phyloP scores from a whole-genome alignment of 2,329 filamentous ascomycete genomes.

The Hymenoscyphus albidus region DNA sequence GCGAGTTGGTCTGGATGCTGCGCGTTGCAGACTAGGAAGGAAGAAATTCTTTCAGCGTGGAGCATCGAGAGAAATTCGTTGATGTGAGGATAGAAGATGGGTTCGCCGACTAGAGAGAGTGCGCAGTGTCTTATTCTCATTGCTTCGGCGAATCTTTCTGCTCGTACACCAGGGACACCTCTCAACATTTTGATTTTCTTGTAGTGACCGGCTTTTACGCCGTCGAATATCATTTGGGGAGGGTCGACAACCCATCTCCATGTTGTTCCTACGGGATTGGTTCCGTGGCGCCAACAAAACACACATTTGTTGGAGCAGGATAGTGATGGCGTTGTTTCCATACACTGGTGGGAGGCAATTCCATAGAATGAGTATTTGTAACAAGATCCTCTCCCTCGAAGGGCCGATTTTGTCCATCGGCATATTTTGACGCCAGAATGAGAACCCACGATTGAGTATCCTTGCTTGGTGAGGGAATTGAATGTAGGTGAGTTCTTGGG shows the following conservation, averaged over 20 bases:
- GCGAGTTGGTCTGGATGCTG: slow-evolving; percentile 91
- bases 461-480: slow-evolving; percentile 86
- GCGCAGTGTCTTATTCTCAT: slow-evolving; percentile 94
- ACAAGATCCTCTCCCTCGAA: slow-evolving; percentile 88
- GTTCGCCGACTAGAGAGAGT: slow-evolving; percentile 86
- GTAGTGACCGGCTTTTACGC: slow-evolving; percentile 89
- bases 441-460: slow-evolving; percentile 90
- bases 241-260: slow-evolving; percentile 97
- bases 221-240: slow-evolving; percentile 82
- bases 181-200: slow-evolving; percentile 97
- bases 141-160: slow-evolving; percentile 87
- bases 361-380: slow-evolving; percentile 99
- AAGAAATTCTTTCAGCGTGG: slow-evolving; percentile 82
- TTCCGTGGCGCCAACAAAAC: slow-evolving; percentile 98
- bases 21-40: slow-evolving; percentile 94
- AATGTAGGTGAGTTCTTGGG: slow-evolving; percentile 87
- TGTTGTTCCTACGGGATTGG: slow-evolving; percentile 92
- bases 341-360: slow-evolving; percentile 93
- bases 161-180: slow-evolving; percentile 86
- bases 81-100: slow-evolving; percentile 98
- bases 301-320: slow-evolving; percentile 98
- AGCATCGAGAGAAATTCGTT: slow-evolving; percentile 85
- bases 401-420: slow-evolving; percentile 95
- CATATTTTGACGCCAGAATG: slow-evolving; percentile 98
- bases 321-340: slow-evolving; percentile 94